phyloP scores from a whole-genome alignment of 306 rosid species.

The Astragalus glycyphyllos region DNA sequence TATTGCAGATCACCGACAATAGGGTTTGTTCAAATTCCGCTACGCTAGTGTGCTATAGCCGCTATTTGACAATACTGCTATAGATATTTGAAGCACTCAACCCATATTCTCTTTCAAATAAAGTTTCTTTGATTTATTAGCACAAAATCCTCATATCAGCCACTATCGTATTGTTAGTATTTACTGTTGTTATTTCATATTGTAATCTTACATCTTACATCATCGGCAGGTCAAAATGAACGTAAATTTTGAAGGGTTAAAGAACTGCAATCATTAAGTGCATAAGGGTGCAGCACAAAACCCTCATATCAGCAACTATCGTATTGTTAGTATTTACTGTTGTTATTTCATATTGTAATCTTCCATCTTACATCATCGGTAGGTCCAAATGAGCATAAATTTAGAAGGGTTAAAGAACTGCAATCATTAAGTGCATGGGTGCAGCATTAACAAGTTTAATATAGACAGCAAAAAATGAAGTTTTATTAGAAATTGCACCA shows the following conservation, averaged over 20 bases:
- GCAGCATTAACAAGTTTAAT: background rate
- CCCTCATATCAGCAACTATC: background rate
- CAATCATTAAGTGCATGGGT: background rate
- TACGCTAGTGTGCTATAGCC: too few relatives aligned
- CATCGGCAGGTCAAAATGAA: background rate
- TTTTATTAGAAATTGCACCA: constrained; percentile 2
- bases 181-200: background rate
- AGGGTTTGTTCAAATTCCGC: too few relatives aligned
- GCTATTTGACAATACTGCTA: background rate
- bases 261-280: background rate
- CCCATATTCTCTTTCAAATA: constrained; percentile 14
- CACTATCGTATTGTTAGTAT: background rate
- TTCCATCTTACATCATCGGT: background rate
- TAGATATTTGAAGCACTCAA: constrained; percentile 27
- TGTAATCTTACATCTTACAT: background rate
- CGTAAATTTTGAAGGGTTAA: background rate
- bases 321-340: background rate
- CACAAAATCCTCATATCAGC: background rate
- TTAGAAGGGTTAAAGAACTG: background rate
- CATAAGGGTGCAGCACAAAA: background rate
- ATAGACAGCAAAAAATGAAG: background rate
- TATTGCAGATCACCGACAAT: too few relatives aligned
- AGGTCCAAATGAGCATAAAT: background rate
- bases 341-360: background rate
- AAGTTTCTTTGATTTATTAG: background rate